These are phyloP conservation scores for Entelexis sorbosivorans DNA, from an alignment of 1,139 yeast species.

Conservation along the genomic window DNA sequence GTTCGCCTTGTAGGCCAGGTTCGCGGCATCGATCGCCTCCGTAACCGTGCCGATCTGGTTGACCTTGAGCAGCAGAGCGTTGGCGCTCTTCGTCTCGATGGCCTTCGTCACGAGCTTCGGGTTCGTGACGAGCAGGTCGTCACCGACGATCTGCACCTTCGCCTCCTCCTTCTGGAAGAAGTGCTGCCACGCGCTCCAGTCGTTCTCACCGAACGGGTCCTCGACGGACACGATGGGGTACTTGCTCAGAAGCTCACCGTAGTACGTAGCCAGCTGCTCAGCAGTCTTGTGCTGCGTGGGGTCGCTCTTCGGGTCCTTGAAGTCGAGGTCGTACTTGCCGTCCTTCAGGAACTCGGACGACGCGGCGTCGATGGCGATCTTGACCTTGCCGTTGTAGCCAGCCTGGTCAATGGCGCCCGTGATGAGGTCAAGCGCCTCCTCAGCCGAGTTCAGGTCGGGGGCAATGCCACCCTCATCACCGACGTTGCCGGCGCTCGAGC, in stretches of 20 bases:
- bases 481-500: constrained; percentile 95
- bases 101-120: constrained; percentile 86
- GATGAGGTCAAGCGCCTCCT: constrained; percentile 90
- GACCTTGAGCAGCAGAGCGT: constrained; percentile 87
- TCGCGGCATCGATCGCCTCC: constrained; percentile 88
- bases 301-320: constrained; percentile 90
- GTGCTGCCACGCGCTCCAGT: constrained; percentile 94
- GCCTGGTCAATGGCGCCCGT: constrained; percentile 76
- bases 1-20: constrained; percentile 78
- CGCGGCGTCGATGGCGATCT: constrained; percentile 89
- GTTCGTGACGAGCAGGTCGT: constrained; percentile 96
- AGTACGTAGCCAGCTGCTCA: constrained; percentile 71
- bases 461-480: constrained; percentile 99
- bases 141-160: constrained; percentile 78
- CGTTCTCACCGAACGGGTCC: constrained; percentile 98
- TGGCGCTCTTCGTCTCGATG: constrained; percentile 87
- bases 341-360: constrained; percentile 94
- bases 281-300: constrained; percentile 80
- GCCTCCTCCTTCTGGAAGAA: constrained; percentile 58
- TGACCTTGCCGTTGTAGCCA: constrained; percentile 84
- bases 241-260: constrained; percentile 63
- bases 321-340: constrained; percentile 92
- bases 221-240: constrained; percentile 96
- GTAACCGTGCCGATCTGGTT: constrained; percentile 80
- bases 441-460: constrained; percentile 84